phyloP scores from a whole-genome alignment of 2,329 filamentous ascomycete species.

The Emmonsiellopsis sp. region DNA sequence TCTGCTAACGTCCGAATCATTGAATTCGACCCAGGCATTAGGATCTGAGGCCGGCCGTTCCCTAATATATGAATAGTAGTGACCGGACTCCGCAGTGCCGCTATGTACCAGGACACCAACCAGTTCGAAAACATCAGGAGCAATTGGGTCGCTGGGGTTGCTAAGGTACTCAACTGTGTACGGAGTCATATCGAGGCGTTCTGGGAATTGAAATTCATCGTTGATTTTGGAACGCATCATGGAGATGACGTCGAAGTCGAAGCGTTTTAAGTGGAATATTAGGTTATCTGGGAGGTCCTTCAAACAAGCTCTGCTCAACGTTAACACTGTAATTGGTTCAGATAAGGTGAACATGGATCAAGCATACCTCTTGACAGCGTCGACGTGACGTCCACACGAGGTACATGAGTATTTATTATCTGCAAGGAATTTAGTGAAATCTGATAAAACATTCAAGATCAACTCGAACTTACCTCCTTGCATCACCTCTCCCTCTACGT shows the following conservation, averaged over 20 bases:
- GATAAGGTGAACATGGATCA: background rate
- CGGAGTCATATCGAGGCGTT: conserved; percentile 71
- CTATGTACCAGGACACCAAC: conserved; percentile 93
- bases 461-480: conserved; percentile 56
- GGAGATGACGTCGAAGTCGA: conserved; percentile 47
- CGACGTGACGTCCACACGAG: conserved; percentile 75
- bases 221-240: conserved; percentile 88
- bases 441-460: background rate
- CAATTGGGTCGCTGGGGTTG: conserved; percentile 44
- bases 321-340: conserved; percentile 9
- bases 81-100: conserved; percentile 84
- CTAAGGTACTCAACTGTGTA: conserved; percentile 83
- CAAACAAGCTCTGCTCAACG: conserved; percentile 59
- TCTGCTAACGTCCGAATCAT: conserved; percentile 69
- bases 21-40: conserved; percentile 77
- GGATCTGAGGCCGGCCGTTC: conserved; percentile 53
- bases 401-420: conserved; percentile 99
- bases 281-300: conserved; percentile 89
- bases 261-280: conserved; percentile 79
- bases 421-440: conserved; percentile 24
- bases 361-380: conserved; percentile 73
- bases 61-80: conserved; percentile 94
- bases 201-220: conserved; percentile 83
- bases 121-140: conserved; percentile 76
- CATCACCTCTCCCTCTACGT: conserved; percentile 92